A percentile compares a stretch with the other conserved stretches of the same genome.
Evolutionary conservation across 108 stramenopile species (phyloP).

Genomic region (Seminavis robusta): DNA sequence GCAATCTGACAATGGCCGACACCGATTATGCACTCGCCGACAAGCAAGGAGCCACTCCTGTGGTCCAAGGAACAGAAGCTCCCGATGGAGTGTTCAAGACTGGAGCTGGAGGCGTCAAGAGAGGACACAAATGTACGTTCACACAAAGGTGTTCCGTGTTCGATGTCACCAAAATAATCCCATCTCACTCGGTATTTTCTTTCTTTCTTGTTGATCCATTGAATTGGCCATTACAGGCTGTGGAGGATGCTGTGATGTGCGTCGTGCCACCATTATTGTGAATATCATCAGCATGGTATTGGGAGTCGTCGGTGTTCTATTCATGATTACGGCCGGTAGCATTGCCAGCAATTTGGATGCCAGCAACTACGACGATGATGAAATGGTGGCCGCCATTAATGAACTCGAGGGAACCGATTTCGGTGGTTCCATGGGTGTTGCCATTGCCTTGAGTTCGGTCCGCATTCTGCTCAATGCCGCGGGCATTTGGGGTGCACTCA

Average conservation of each 20-base stretch:
- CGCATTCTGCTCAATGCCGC: not conserved
- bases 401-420: not conserved
- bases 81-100: too few species aligned
- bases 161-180: too few species aligned
- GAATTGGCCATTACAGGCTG: too few species aligned
- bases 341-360: not conserved
- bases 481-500: slow-evolving; percentile 21
- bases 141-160: too few species aligned
- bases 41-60: too few species aligned
- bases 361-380: slow-evolving; percentile 1
- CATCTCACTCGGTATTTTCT: too few species aligned
- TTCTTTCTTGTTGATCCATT: too few species aligned
- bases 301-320: slow-evolving; percentile 4
- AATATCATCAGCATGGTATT: slow-evolving; percentile 12
- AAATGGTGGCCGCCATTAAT: not conserved
- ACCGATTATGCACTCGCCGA: too few species aligned
- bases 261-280: slow-evolving; percentile 17
- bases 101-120: slow-evolving; percentile 22
- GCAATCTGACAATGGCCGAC: too few species aligned
- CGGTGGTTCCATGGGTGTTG: not conserved
- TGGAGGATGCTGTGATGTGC: slow-evolving; percentile 28
- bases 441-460: not conserved
- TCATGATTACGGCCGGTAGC: not conserved
- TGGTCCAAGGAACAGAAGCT: too few species aligned
- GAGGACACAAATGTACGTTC: slow-evolving; percentile 14